Evolutionary conservation across 2,329 filamentous ascomycete genomes (phyloP).

Genomic region (Aspergillus melleus): DNA sequence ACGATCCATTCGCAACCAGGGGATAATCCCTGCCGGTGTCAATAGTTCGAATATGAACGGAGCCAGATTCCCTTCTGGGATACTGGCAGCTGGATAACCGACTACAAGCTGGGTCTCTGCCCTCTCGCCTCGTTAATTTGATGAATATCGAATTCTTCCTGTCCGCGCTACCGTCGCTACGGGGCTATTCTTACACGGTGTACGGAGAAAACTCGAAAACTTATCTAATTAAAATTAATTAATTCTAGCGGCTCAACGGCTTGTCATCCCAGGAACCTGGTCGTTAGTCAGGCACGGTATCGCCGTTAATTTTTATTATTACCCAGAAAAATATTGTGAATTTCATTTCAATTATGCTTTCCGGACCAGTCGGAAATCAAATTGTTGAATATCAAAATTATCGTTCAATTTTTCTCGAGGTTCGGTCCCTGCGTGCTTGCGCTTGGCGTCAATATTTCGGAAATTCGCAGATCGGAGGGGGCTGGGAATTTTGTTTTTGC

Average conservation of each 20-base stretch:
- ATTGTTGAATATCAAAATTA: not conserved
- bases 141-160: no score
- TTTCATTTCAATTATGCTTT: no score
- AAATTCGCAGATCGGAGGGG: not conserved
- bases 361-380: no score
- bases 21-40: not conserved
- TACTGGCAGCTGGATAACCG: no score
- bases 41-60: not conserved
- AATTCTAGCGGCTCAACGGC: not conserved
- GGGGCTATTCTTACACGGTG: no score
- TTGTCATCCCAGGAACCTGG: not conserved
- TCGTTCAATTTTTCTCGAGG: not conserved
- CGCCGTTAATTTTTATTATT: not conserved
- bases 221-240: not conserved
- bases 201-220: not conserved
- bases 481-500: not conserved
- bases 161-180: not conserved
- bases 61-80: no score
- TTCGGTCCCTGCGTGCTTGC: not conserved
- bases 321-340: no score
- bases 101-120: no score
- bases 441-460: not conserved
- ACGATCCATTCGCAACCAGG: not conserved
- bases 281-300: not conserved
- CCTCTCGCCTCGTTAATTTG: no score